Base-by-base conservation (phyloP, 2,329 filamentous ascomycete species). In the Aspergillus proliferans region DNA sequence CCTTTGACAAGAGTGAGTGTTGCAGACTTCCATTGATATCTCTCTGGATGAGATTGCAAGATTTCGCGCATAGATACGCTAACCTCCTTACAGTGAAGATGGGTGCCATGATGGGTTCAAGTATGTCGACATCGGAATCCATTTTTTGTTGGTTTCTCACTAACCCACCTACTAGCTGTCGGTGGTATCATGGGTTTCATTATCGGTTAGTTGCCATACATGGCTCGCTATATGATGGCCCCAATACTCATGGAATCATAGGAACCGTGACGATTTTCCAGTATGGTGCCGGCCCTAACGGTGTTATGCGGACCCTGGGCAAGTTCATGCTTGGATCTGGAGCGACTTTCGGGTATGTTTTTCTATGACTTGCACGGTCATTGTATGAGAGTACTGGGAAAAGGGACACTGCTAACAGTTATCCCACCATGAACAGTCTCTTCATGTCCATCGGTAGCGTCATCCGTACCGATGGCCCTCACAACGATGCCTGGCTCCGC, bases 361-460 rank as follows among this genome's bases (percentile, higher is more conserved):
- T 43, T n/a, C 15, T 12, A 14, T 19, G 22, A 5, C 22, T 22
- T 22, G 18, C 38, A 14, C 6, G n/a, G 7, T 6, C n/a, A 12
- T 15, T 49, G 18, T 8, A 47, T 41, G 15, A 15, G 1, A 43
- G 33, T 12, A 3, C 9, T 14, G n/a, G 21, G 42, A 7, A 10
- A 12, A 30, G 9, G 18, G 1, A 14, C 15, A 19, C 10, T 50
- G 26, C 48, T 52, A 42, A 38, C 7, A 7, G 34, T n/a, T 41
- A 28, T 33, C 14, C 24, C 4, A 14, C 48, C 50, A 30, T 4
- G 19, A 14, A 45, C 58, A 84, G 81, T 47, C 96, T 97, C 76
- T 98, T 98, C 80, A 98, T 98, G 93, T 92, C 88, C 50, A 95
- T 98, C 60, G 93, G 93, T 59, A 95, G 89, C 61, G 91, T 95